Evolutionary conservation across 345 rosid species (phyloP).

Genomic region (Garcia nutans): DNA sequence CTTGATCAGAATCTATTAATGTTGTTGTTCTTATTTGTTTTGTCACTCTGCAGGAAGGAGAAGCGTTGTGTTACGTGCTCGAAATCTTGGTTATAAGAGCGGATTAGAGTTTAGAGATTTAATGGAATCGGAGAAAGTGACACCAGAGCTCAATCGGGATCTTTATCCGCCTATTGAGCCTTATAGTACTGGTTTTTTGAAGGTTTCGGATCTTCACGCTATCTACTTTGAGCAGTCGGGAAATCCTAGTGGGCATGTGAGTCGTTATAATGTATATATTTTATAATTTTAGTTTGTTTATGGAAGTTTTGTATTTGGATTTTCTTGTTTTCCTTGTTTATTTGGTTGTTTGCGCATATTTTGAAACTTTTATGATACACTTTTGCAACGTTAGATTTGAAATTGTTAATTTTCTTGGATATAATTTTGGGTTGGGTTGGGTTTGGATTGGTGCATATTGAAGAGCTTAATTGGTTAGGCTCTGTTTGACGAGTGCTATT

Average conservation of each 20-base stretch:
- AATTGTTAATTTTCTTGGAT: background rate
- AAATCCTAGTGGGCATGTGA: slow-evolving; percentile 80
- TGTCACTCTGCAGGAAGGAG: slow-evolving; percentile 32
- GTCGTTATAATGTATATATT: slow-evolving; percentile 21
- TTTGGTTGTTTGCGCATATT: background rate
- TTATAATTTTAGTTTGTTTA: background rate
- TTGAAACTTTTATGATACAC: background rate
- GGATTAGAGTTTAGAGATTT: slow-evolving; percentile 30
- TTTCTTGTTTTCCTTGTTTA: background rate
- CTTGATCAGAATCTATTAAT: background rate
- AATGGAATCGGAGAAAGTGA: slow-evolving; percentile 46
- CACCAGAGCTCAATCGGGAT: slow-evolving; percentile 36
- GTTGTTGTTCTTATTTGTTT: background rate
- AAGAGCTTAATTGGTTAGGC: background rate
- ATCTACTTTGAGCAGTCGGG: slow-evolving; percentile 92
- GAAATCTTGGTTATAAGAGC: slow-evolving; percentile 32
- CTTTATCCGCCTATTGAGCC: slow-evolving; percentile 73
- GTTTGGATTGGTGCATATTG: background rate
- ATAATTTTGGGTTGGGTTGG: background rate
- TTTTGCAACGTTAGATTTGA: background rate
- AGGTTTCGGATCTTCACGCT: slow-evolving; percentile 77
- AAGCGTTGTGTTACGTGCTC: slow-evolving; percentile 20
- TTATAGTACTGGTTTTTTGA: slow-evolving; percentile 56
- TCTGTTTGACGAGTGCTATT: background rate
- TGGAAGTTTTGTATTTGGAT: background rate